Evolutionary conservation across 495 filamentous ascomycete genomes (phyloP).

Genomic region (Hypoxylon crocopeplum): DNA sequence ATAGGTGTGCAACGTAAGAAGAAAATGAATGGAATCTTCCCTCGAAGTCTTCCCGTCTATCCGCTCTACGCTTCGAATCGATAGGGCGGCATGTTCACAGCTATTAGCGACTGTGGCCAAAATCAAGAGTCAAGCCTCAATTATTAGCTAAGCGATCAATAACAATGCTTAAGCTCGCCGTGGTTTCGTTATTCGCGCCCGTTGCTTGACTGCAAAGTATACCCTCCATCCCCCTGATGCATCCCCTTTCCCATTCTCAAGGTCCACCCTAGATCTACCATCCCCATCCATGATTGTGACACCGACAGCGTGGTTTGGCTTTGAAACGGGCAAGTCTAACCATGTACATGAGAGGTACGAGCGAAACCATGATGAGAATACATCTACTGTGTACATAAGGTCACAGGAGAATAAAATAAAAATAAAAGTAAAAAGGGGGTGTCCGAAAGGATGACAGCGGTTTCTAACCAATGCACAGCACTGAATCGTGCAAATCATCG

Average conservation of each 20-base stretch:
- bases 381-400: background rate
- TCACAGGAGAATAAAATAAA: background rate
- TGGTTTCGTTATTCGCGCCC: no score
- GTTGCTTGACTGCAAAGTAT: no score
- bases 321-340: constrained; percentile 16
- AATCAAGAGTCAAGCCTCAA: constrained; percentile 3
- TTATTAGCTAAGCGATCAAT: background rate
- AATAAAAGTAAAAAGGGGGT: background rate
- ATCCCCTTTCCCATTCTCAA: background rate
- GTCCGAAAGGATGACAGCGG: constrained; percentile 1
- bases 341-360: background rate
- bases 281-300: constrained; percentile 23
- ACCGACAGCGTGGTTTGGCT: constrained; percentile 22
- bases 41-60: constrained; percentile 23
- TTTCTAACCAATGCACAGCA: constrained; percentile 14
- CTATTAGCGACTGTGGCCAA: background rate
- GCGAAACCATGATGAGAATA: constrained; percentile 1
- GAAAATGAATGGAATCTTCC: constrained; percentile 13
- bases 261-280: constrained; percentile 15
- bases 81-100: background rate
- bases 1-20: constrained; percentile 8
- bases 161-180: no score
- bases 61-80: background rate
- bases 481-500: constrained; percentile 13
- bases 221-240: background rate